These are phyloP conservation scores for carrot (Daucus carota) DNA, from an alignment of 129 eudicot genomes.

Conservation along the genomic window DH1_v3.0 NC_030387.2:41723501-41724000, in stretches of 20 bases:
- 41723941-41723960: slow-evolving; percentile 75
- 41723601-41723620: neutral
- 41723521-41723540: neutral
- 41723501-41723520: no score
- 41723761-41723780: slow-evolving; percentile 64
- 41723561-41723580: neutral
- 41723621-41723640: neutral
- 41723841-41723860: slow-evolving; percentile 97
- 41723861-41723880: slow-evolving; percentile 92
- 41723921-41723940: slow-evolving; percentile 91
- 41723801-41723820: slow-evolving; percentile 67
- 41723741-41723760: no score
- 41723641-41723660: neutral
- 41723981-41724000: slow-evolving; percentile 91
- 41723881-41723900: slow-evolving; percentile 72
- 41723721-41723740: no score
- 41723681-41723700: no score
- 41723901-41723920: slow-evolving; percentile 79
- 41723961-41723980: slow-evolving; percentile 97
- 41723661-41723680: neutral
- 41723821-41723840: slow-evolving; percentile 92
- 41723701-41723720: no score
- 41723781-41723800: slow-evolving; percentile 90
- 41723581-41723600: neutral
- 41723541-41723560: neutral